Conservation (phyloP, 2,329 filamentous ascomycete species). For the Spiromastix sp. region DNA sequence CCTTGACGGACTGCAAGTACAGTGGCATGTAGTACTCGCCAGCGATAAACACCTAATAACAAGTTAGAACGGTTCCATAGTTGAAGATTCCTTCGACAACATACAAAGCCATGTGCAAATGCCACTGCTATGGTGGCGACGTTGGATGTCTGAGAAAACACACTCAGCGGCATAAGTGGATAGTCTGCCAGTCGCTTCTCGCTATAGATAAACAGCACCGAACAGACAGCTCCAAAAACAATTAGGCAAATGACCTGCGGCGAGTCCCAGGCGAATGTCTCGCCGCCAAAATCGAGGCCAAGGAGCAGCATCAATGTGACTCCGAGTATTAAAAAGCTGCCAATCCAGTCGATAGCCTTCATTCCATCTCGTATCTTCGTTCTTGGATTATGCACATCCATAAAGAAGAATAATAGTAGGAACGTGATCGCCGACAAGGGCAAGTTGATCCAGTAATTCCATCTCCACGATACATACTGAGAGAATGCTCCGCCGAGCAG, state of each 20-base stretch:
- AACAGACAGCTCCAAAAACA: constrained; percentile 54
- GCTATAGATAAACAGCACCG: constrained; percentile 46
- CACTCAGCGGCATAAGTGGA: constrained; percentile 56
- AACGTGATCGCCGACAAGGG: constrained; percentile 42
- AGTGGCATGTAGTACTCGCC: constrained; percentile 62
- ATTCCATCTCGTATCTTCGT: constrained; percentile 41
- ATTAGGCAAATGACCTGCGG: constrained; percentile 66
- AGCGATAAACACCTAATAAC: constrained; percentile 50
- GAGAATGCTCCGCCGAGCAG: constrained; percentile 43
- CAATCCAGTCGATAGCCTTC: constrained; percentile 45
- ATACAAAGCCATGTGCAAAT: no score
- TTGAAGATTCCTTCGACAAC: no score
- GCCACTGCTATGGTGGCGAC: no score
- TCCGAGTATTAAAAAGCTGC: constrained; percentile 40
- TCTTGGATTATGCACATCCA: constrained; percentile 46
- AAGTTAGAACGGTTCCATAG: constrained; percentile 4
- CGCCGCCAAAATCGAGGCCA: constrained; percentile 74
- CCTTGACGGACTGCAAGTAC: constrained; percentile 60
- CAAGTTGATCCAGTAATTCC: constrained; percentile 47
- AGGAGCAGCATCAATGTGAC: constrained; percentile 79
- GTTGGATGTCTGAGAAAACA: constrained; percentile 49
- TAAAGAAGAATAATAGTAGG: constrained; percentile 39
- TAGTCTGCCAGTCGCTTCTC: constrained; percentile 55
- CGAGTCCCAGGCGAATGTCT: constrained; percentile 63
- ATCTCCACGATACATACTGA: constrained; percentile 38